These are phyloP conservation scores for Agaricales sp. DNA, from an alignment of 1,284 basidiomycete species.

Conservation along the genomic window DNA sequence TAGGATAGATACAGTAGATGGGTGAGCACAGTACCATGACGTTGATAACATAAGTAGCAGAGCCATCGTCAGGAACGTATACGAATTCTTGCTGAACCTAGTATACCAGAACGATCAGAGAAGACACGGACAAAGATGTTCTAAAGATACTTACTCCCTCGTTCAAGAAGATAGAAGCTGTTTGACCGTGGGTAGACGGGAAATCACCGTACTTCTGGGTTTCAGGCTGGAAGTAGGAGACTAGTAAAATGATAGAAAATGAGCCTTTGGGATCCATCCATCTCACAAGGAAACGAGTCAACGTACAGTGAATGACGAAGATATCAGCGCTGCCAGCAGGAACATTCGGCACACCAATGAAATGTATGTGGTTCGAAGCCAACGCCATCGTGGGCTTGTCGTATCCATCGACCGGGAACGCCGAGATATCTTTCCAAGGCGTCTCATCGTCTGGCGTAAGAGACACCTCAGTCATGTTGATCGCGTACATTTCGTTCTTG, in stretches of 20 bases:
- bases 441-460: conserved; percentile 45
- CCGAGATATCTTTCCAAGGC: conserved; percentile 51
- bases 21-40: conserved; percentile 37
- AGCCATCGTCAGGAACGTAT: conserved; percentile 77
- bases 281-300: conserved; percentile 2
- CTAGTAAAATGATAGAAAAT: conserved; percentile 26
- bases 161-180: conserved; percentile 66
- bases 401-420: conserved; percentile 37
- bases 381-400: conserved; percentile 70
- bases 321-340: conserved; percentile 62
- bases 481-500: conserved; percentile 45
- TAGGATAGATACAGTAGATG: conserved; percentile 1
- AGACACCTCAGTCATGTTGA: conserved; percentile 57
- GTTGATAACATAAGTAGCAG: conserved; percentile 70
- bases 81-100: conserved; percentile 77
- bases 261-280: conserved; percentile 2
- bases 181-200: conserved; percentile 68
- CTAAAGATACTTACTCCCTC: conserved; percentile 24
- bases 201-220: conserved; percentile 64
- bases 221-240: conserved; percentile 72
- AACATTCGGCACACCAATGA: conserved; percentile 62
- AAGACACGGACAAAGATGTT: conserved; percentile 4
- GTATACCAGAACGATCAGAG: conserved; percentile 1
- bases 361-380: conserved; percentile 73
- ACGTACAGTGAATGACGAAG: conserved; percentile 83